A percentile compares a stretch with the other conserved stretches of the same genome.
phyloP scores from a whole-genome alignment of 495 filamentous ascomycete genomes.

The Tricharina praecox region DNA sequence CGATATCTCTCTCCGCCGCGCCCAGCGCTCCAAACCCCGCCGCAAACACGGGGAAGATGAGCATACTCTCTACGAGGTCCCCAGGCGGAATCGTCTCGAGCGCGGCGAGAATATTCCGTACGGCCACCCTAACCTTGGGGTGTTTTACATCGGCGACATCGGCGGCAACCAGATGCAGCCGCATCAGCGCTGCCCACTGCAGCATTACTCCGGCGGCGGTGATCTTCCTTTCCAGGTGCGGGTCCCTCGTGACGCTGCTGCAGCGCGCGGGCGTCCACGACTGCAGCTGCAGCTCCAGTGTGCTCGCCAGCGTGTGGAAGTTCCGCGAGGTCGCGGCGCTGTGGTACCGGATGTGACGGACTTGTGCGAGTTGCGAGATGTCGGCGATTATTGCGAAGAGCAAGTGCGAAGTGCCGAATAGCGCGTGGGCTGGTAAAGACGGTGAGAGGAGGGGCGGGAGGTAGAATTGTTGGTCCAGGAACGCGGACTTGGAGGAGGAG shows the following conservation, averaged over 20 bases:
- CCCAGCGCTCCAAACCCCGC: constrained; percentile 3
- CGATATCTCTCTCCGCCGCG: neutral
- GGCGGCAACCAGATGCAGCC: constrained; percentile 3
- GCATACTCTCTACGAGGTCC: constrained; percentile 8
- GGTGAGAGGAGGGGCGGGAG: neutral
- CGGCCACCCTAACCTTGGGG: constrained; percentile 3
- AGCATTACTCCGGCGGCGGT: constrained; percentile 6
- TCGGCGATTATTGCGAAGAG: constrained; percentile 8
- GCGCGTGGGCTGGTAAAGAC: constrained; percentile 1
- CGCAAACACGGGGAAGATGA: constrained; percentile 8
- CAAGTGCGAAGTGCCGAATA: constrained; percentile 5
- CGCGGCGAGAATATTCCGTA: constrained; percentile 2
- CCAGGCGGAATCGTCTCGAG: constrained; percentile 4
- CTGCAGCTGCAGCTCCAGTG: constrained; percentile 4
- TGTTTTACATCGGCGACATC: neutral
- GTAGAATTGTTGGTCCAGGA: constrained; percentile 8
- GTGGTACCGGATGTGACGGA: constrained; percentile 1
- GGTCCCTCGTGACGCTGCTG: neutral
- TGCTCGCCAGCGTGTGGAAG: neutral
- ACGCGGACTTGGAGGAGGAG: constrained; percentile 2
- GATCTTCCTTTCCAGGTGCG: constrained; percentile 1
- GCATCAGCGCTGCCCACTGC: constrained; percentile 9
- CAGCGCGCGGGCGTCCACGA: neutral
- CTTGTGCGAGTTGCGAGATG: constrained; percentile 4
- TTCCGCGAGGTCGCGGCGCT: neutral